Percentiles rank a stretch among this genome's conserved stretches.
Evolutionary conservation across 768 basidiomycete genomes (phyloP).

Genomic region (Termitomyces sp.): DNA sequence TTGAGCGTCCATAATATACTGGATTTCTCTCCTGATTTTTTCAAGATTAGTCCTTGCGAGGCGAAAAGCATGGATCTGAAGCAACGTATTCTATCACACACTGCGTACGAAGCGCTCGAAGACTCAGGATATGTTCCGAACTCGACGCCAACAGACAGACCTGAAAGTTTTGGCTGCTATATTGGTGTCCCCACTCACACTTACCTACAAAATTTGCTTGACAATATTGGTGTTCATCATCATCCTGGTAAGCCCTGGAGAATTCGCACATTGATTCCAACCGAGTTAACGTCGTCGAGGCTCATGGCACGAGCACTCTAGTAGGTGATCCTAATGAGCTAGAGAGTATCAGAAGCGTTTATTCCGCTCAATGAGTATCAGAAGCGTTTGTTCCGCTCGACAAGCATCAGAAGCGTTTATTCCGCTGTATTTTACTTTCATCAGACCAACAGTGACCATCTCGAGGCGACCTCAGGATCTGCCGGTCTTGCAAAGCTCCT

Average conservation of each 20-base stretch:
- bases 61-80: slow-evolving; percentile 33
- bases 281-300: too few species aligned
- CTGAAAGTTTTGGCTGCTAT: slow-evolving; percentile 37
- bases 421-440: slow-evolving; percentile 3
- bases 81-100: slow-evolving; percentile 66
- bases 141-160: slow-evolving; percentile 45
- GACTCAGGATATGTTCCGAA: slow-evolving; percentile 25
- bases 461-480: slow-evolving; percentile 73
- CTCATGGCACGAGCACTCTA: slow-evolving; percentile 34
- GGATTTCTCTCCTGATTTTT: not conserved
- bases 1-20: not conserved
- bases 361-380: slow-evolving; percentile 35
- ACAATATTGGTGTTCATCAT: too few species aligned
- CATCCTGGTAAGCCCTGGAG: too few species aligned
- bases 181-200: too few species aligned
- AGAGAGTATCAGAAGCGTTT: slow-evolving; percentile 19
- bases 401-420: slow-evolving; percentile 17
- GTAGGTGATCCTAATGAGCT: slow-evolving; percentile 69
- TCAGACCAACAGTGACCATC: slow-evolving; percentile 64
- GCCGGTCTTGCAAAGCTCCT: slow-evolving; percentile 69
- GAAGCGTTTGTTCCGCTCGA: slow-evolving; percentile 44
- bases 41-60: too few species aligned
- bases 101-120: slow-evolving; percentile 66
- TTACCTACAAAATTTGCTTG: too few species aligned
- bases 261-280: too few species aligned